Evolutionary conservation across 140 eudicot species (phyloP).

Genomic region (Oenanthe javanica): DNA sequence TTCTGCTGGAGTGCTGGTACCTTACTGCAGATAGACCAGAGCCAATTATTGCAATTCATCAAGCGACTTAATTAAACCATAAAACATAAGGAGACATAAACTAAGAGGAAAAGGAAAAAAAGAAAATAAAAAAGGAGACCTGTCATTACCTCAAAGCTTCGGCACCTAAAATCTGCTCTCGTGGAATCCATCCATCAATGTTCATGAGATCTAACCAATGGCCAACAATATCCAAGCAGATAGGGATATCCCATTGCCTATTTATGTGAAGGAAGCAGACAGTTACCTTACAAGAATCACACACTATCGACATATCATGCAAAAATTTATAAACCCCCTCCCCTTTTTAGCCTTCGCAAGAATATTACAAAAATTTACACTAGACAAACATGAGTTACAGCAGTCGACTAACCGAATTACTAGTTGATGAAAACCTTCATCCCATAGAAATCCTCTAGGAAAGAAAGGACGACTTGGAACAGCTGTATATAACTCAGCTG

Average conservation of each 20-base stretch:
- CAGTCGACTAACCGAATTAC: slow-evolving; percentile 60
- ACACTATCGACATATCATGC: not conserved
- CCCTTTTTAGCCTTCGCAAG: not conserved
- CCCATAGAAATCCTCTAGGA: slow-evolving; percentile 98
- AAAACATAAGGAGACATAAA: not conserved
- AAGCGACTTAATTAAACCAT: not conserved
- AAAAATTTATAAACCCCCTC: not conserved
- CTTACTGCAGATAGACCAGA: slow-evolving; percentile 52
- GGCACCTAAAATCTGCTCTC: slow-evolving; percentile 89
- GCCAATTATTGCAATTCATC: not conserved
- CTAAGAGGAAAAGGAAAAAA: not conserved
- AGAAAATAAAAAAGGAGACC: slow-evolving; percentile 1
- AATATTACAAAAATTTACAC: not conserved
- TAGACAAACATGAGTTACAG: not conserved
- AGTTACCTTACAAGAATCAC: not conserved
- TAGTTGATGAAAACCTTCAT: slow-evolving; percentile 98
- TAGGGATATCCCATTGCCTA: slow-evolving; percentile 90
- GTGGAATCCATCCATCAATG: slow-evolving; percentile 99
- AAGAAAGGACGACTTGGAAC: slow-evolving; percentile 98
- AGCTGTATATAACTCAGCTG: slow-evolving; percentile 96
- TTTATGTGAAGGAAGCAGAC: slow-evolving; percentile 10
- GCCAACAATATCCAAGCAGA: slow-evolving; percentile 87
- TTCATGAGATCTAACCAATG: slow-evolving; percentile 98
- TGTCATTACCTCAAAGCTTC: slow-evolving; percentile 45
- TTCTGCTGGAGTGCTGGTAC: slow-evolving; percentile 90